Base-by-base conservation (phyloP, 768 basidiomycete species). In the Rhodotorula paludigena region DNA sequence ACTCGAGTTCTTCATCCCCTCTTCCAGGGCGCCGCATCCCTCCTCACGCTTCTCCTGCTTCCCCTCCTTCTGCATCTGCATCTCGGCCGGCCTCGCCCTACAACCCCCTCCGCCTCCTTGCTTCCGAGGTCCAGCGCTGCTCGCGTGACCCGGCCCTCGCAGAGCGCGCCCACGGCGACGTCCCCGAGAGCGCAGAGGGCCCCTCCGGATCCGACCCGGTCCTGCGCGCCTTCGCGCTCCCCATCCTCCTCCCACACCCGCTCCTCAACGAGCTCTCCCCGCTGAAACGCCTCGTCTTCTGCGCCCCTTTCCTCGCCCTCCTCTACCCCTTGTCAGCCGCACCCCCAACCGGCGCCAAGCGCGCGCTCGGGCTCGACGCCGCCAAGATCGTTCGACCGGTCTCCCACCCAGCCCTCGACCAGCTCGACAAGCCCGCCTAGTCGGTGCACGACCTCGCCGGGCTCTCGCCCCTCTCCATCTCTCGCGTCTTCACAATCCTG, bases 1-100 rank as follows among this genome's bases (percentile, higher is more conserved):
- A n/a, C n/a, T n/a, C n/a, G n/a, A n/a, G n/a, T n/a, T n/a, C n/a
- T 99, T 73, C 90, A 93, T 68, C 88, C 94, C 70, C 88, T 96
- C 79, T 90, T 97, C 77, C 85, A 88, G 60, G 89, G 91, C 74
- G 90, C 90, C 32, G 71, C 76, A 28, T 73, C 78, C 75, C 64
- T 70, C 64, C 78, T 52, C 71, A 73, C 54, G 57, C 39, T 71
- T 77, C 56, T 64, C 72, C 89, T 79, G 81, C 84, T 57, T 84
- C 89, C 67, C 83, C 89, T 51, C 77, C 84, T 32, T 82, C 85
- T 36, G 15, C 56, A 15, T 55, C 72, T 32, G 79, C 84, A 39
- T 81, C 52, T n/a, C 38, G 48, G 20, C 49, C 59, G 83, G 59
- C 81, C 84, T n/a, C 82, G 85, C 33, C 81, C 87, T 57, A 80